These are phyloP conservation scores for Fusarium sacchari DNA, from an alignment of 2,329 filamentous ascomycete species.

Conservation along the genomic window DNA sequence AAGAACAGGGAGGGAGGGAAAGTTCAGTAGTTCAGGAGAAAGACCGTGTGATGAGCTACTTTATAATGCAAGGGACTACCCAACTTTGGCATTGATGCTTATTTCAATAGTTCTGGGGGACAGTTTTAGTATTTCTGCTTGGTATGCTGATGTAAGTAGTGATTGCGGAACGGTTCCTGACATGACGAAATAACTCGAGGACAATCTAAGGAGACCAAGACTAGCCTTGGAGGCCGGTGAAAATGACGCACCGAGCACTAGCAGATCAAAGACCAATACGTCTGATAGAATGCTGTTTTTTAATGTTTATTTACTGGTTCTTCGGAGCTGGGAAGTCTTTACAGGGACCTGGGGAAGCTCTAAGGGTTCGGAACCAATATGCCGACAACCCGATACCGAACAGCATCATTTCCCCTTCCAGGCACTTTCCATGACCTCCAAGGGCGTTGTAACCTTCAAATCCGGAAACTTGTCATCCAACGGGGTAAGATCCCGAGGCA, in stretches of 20 bases:
- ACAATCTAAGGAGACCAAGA: background rate
- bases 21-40: background rate
- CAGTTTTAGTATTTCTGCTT: background rate
- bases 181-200: too few relatives aligned
- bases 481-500: background rate
- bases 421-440: slow-evolving; percentile 33
- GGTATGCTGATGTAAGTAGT: background rate
- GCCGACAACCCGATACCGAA: too few relatives aligned
- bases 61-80: background rate
- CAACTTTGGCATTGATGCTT: background rate
- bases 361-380: too few relatives aligned
- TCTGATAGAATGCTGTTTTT: background rate
- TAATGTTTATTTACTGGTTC: background rate
- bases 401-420: slow-evolving; percentile 12
- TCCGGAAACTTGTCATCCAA: slow-evolving; percentile 28
- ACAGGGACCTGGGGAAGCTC: accelerated
- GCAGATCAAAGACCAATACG: background rate
- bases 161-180: background rate
- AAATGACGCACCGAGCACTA: background rate
- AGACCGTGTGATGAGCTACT: background rate
- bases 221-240: background rate
- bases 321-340: background rate
- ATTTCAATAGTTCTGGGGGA: background rate
- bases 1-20: background rate
- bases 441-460: slow-evolving; percentile 12